Evolutionary conservation across 2,329 filamentous ascomycete species (phyloP).

Genomic region (Penicillium hordei): DNA sequence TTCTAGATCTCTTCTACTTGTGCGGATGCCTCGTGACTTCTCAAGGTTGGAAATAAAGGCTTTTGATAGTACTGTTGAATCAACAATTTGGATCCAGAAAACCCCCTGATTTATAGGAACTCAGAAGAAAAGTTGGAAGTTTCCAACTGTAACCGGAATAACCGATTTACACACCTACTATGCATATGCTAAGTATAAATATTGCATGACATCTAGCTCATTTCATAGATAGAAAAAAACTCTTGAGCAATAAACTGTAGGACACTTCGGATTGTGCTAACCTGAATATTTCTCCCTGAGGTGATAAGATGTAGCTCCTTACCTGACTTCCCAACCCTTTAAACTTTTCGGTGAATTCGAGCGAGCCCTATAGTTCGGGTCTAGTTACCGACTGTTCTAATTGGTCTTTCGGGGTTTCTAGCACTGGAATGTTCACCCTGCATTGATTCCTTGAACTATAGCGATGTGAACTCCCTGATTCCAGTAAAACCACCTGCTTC

Average conservation of each 20-base stretch:
- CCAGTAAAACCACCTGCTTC: not conserved
- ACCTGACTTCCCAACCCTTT: not conserved
- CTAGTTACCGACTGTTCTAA: not conserved
- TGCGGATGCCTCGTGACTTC: not conserved
- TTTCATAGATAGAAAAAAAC: not conserved
- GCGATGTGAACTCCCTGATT: not conserved
- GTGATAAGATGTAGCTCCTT: not conserved
- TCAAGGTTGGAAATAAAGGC: too few species aligned
- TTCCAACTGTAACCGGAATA: not conserved
- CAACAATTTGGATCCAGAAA: not conserved
- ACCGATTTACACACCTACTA: too few species aligned
- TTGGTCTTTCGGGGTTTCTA: not conserved
- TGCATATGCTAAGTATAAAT: too few species aligned
- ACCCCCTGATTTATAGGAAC: not conserved
- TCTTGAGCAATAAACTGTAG: not conserved
- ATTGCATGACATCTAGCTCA: not conserved
- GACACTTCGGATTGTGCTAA: not conserved
- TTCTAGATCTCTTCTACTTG: not conserved
- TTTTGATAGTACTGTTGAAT: not conserved
- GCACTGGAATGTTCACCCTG: not conserved
- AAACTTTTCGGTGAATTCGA: not conserved
- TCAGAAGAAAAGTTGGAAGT: not conserved
- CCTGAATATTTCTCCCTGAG: too few species aligned
- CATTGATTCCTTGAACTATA: not conserved
- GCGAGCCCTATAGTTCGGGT: not conserved